A percentile compares a stretch with the other conserved stretches of the same genome.
These are phyloP conservation scores for Podaxis sp. DNA, from an alignment of 768 basidiomycete genomes.

Conservation along the genomic window DNA sequence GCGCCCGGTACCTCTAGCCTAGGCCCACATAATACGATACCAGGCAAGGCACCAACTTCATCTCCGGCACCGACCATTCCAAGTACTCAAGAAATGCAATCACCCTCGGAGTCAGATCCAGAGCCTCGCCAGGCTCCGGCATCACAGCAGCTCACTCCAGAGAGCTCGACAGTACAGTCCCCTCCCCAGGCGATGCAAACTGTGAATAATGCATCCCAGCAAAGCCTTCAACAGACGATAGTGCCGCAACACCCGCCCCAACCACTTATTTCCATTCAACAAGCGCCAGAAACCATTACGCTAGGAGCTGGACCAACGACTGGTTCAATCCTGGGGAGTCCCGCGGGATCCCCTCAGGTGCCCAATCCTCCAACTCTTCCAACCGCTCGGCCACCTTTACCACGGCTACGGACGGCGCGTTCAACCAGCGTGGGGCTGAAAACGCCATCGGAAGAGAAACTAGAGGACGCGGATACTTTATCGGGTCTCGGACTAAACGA, in stretches of 20 bases:
- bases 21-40: neutral
- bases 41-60: neutral
- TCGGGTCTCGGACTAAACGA: slow-evolving; percentile 7
- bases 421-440: neutral
- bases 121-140: neutral
- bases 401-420: neutral
- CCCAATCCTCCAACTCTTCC: slow-evolving; percentile 1
- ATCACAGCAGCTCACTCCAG: neutral
- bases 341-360: neutral
- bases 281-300: neutral
- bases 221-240: neutral
- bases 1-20: neutral
- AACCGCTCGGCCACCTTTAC: neutral
- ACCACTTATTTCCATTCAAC: neutral
- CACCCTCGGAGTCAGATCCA: neutral
- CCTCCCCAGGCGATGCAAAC: neutral
- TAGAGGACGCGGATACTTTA: slow-evolving; percentile 10
- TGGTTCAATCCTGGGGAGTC: neutral
- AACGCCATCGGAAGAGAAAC: neutral
- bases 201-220: neutral
- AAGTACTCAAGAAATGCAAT: neutral
- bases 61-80: neutral
- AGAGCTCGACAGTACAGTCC: neutral
- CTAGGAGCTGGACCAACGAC: neutral
- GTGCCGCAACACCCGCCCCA: neutral